Evolutionary conservation across 352 stramenopile species (phyloP), one percentile per base, ranked within the genome.

Genomic region (Pythium grandisporangium): DNA sequence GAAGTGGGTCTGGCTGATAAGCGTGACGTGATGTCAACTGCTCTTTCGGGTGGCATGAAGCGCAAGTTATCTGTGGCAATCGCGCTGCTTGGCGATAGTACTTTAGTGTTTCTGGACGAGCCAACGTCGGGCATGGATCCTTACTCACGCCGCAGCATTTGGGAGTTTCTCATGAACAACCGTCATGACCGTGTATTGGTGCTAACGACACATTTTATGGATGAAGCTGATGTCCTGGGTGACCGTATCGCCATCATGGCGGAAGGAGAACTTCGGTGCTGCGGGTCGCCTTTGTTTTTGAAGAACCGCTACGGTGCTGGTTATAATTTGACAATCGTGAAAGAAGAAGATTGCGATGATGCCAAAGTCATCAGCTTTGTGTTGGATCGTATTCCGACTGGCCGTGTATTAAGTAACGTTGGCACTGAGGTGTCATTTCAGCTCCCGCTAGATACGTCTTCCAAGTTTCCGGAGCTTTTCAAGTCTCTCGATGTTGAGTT

Each of bases 291-390:
- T 7, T 49, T 95, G 10, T 96, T 93, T 47, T 51, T 96, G 4
- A 97, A 97, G 60, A 81, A 90, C 29, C 56, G 66, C 4, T 95
- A 89, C 45, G 86, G 87, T 7, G 72, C 77, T 13, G 85, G 82
- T 8, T 96, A 96, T 54, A 67, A 79, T 19, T 30, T 70, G 5
- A 70, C 61, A 12, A 43, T 67, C 10, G 47, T 67, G 2, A 63
- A 65, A 24, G 25, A 57, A 7, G 47, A 53, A 17, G 24, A 13
- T 10, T 53, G 47, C 21, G 10, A 60, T 37, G 52, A 53, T 13
- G 22, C 6, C 27, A 29, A 42, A 22, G 55, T 64, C 14, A 42
- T 56, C 12, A 20, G 47, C 25, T 79, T 81, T 37, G 46, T 84
- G 8, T 48, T 43, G 6, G 41, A 37, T 0, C 43, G 34, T 16